Evolutionary conservation across 2,329 filamentous ascomycete genomes (phyloP).

Genomic region (Penicillium sclerotiorum): DNA sequence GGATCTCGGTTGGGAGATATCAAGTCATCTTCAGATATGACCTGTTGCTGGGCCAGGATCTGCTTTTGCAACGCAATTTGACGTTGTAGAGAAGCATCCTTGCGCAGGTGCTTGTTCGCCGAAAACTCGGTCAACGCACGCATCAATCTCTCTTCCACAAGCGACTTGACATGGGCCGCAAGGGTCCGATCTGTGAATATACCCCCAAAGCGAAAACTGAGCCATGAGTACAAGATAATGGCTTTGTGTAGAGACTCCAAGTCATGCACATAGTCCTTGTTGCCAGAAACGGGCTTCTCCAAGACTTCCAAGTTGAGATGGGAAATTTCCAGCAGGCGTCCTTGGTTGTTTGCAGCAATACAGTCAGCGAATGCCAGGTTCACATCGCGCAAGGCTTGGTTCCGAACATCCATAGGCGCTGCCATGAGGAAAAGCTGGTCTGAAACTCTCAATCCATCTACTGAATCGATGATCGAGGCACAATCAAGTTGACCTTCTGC

Average conservation of each 20-base stretch:
- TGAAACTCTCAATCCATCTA: slow-evolving; percentile 65
- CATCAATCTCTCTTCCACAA: slow-evolving; percentile 78
- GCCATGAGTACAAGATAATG: slow-evolving; percentile 86
- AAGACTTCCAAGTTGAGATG: slow-evolving; percentile 73
- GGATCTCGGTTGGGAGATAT: slow-evolving; percentile 12
- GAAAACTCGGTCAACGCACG: slow-evolving; percentile 62
- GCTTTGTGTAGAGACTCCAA: slow-evolving; percentile 80
- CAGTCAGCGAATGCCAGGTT: slow-evolving; percentile 68
- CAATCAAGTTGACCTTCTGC: slow-evolving; percentile 65
- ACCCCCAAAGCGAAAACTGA: slow-evolving; percentile 84
- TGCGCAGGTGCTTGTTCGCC: slow-evolving; percentile 44
- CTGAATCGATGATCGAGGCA: slow-evolving; percentile 73
- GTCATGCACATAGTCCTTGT: slow-evolving; percentile 62
- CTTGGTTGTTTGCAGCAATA: slow-evolving; percentile 68
- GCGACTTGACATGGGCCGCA: slow-evolving; percentile 74
- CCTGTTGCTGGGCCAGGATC: slow-evolving; percentile 28
- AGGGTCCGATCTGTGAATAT: slow-evolving; percentile 75
- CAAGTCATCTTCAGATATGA: slow-evolving; percentile 27
- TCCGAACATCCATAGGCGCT: slow-evolving; percentile 65
- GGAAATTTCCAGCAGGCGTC: slow-evolving; percentile 70
- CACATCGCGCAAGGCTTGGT: slow-evolving; percentile 46
- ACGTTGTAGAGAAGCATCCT: slow-evolving; percentile 40
- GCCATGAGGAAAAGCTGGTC: slow-evolving; percentile 77
- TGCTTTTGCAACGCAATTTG: slow-evolving; percentile 43
- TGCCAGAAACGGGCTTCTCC: slow-evolving; percentile 55